phyloP scores from a whole-genome alignment of 2,329 filamentous ascomycete species.

The Sporothrix protearum region DNA sequence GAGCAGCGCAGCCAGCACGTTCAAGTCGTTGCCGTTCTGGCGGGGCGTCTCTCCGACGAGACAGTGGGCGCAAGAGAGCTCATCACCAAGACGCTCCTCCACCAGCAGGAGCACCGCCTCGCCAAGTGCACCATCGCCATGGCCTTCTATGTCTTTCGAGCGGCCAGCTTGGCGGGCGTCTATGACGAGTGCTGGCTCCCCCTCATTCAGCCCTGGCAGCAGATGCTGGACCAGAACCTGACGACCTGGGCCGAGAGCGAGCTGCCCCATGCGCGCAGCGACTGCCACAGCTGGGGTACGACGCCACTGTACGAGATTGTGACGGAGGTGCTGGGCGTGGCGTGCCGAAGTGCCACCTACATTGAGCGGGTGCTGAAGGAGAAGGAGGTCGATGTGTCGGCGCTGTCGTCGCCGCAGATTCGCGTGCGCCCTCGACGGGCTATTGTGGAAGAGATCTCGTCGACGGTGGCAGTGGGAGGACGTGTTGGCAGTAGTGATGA shows the following conservation, averaged over 20 bases:
- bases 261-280: neutral
- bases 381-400: neutral
- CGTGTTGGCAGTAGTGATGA: neutral
- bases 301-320: neutral
- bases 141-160: neutral
- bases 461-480: neutral
- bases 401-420: neutral
- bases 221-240: neutral
- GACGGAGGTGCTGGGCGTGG: neutral
- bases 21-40: neutral
- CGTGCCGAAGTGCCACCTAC: neutral
- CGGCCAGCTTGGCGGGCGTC: neutral
- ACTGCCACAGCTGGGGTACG: slow-evolving; percentile 5
- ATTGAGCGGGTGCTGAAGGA: neutral
- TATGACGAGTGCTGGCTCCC: neutral
- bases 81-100: neutral
- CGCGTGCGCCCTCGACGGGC: neutral
- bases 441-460: neutral
- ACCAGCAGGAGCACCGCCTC: neutral
- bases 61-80: neutral
- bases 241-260: slow-evolving; percentile 8
- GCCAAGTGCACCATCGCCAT: neutral
- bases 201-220: neutral
- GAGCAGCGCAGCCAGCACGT: neutral
- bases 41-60: neutral